Percentiles rank a stretch among this genome's conserved stretches.
Evolutionary conservation across 495 filamentous ascomycete genomes (phyloP).

Genomic region (Penicillium canescens): DNA sequence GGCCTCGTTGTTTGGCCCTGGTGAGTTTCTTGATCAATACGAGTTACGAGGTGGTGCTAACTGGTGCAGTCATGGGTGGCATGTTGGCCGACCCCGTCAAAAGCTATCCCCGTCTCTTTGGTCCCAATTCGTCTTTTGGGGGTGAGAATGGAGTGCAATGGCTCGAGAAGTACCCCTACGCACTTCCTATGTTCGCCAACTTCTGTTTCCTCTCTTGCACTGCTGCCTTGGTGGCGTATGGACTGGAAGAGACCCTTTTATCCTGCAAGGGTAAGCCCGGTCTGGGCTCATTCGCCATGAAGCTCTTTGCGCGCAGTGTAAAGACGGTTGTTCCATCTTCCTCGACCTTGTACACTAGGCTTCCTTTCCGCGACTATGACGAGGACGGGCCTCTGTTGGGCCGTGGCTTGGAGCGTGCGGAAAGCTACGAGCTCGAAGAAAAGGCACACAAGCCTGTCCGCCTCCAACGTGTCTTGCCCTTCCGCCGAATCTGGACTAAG

Average conservation of each 20-base stretch:
- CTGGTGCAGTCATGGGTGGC: constrained; percentile 60
- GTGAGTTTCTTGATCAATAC: constrained; percentile 28
- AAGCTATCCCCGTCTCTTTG: constrained; percentile 68
- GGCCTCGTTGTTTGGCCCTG: constrained; percentile 73
- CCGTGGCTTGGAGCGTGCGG: constrained; percentile 22
- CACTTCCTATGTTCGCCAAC: constrained; percentile 73
- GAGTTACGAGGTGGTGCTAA: background rate
- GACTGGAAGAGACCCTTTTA: constrained; percentile 63
- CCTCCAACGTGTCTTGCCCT: constrained; percentile 51
- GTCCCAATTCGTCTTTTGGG: constrained; percentile 52
- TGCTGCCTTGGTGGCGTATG: constrained; percentile 57
- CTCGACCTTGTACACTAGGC: constrained; percentile 35
- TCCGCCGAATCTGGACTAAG: constrained; percentile 75
- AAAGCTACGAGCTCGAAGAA: constrained; percentile 46
- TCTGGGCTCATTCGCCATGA: constrained; percentile 33
- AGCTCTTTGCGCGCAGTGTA: constrained; percentile 30
- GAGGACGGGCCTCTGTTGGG: constrained; percentile 36
- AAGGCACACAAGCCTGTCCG: constrained; percentile 33
- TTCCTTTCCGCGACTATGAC: constrained; percentile 40
- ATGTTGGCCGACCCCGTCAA: constrained; percentile 72
- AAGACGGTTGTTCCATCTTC: constrained; percentile 32
- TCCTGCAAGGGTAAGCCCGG: constrained; percentile 49
- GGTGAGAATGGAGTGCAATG: constrained; percentile 58
- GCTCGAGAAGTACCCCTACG: constrained; percentile 70
- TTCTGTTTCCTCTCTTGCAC: constrained; percentile 61